phyloP scores from a whole-genome alignment of 2,329 filamentous ascomycete species.

The Verticillium dahliae region DNA sequence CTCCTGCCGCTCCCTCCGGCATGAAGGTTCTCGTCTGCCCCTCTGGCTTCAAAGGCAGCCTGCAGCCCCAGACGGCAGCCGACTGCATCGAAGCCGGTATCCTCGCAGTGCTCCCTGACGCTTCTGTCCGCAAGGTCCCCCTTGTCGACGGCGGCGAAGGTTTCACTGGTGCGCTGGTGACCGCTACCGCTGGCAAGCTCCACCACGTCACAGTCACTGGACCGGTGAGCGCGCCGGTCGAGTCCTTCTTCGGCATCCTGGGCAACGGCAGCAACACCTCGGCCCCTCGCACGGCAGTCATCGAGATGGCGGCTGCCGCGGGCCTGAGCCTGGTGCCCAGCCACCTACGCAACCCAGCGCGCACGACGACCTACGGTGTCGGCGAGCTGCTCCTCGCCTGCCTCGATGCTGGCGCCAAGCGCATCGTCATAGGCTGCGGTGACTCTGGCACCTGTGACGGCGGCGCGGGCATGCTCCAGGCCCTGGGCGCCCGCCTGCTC shows the following conservation, averaged over 20 bases:
- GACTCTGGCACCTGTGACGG: slow-evolving; percentile 49
- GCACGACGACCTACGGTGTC: slow-evolving; percentile 44
- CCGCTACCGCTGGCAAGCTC: slow-evolving; percentile 32
- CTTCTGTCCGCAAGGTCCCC: slow-evolving; percentile 38
- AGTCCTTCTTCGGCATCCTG: slow-evolving; percentile 40
- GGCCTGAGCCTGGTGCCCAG: slow-evolving; percentile 41
- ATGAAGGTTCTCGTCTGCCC: slow-evolving; percentile 39
- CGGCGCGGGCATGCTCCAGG: slow-evolving; percentile 47
- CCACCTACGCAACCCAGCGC: slow-evolving; percentile 33
- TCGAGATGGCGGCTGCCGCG: slow-evolving; percentile 48
- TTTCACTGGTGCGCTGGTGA: slow-evolving; percentile 38
- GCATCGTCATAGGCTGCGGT: slow-evolving; percentile 44
- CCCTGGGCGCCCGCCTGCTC: slow-evolving; percentile 38
- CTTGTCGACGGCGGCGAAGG: slow-evolving; percentile 48
- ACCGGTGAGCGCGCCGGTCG: slow-evolving; percentile 31
- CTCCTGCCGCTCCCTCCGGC: slow-evolving; percentile 11
- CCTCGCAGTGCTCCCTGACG: slow-evolving; percentile 32
- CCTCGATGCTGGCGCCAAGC: slow-evolving; percentile 34
- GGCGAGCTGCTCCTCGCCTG: slow-evolving; percentile 40
- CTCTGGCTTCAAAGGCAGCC: slow-evolving; percentile 47
- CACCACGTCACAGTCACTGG: slow-evolving; percentile 31
- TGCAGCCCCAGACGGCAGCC: slow-evolving; percentile 39
- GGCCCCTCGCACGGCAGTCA: slow-evolving; percentile 31
- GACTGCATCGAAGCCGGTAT: slow-evolving; percentile 43
- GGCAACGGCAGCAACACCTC: slow-evolving; percentile 8